Evolutionary conservation across 2,329 filamentous ascomycete species (phyloP).

Genomic region (Clonostachys chloroleuca): DNA sequence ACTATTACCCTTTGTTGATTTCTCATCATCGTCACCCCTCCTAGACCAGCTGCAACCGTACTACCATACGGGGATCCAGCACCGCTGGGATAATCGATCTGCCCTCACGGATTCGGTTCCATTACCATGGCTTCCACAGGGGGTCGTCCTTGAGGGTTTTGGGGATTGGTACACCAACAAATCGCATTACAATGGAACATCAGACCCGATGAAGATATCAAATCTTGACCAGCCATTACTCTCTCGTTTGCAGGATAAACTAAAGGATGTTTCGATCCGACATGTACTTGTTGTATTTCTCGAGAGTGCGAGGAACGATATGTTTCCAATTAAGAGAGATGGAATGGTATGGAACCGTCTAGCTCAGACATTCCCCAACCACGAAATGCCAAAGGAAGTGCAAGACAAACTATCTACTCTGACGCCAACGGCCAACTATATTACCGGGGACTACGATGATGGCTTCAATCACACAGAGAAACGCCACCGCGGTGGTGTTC

Average conservation of each 20-base stretch:
- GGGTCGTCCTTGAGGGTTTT: not conserved
- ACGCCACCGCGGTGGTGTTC: constrained; percentile 20
- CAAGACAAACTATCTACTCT: constrained; percentile 12
- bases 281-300: constrained; percentile 26
- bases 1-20: not conserved
- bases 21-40: not conserved
- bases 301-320: constrained; percentile 20
- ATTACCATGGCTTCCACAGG: not conserved
- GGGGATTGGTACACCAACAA: not conserved
- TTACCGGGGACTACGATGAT: constrained; percentile 10
- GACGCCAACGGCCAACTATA: constrained; percentile 12
- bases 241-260: constrained; percentile 5
- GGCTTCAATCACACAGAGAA: constrained; percentile 2
- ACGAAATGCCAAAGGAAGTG: constrained; percentile 14
- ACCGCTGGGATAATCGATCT: not conserved
- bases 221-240: constrained; percentile 19
- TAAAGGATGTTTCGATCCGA: constrained; percentile 19
- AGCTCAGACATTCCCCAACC: constrained; percentile 9
- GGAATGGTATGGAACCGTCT: constrained; percentile 18
- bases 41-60: not conserved
- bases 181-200: constrained; percentile 14
- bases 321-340: constrained; percentile 23
- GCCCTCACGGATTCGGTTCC: not conserved
- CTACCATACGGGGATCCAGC: too few species aligned
- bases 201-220: constrained; percentile 22